Conservation (phyloP, 1,139 yeast genomes). For the Suhomyces taliae region DNA sequence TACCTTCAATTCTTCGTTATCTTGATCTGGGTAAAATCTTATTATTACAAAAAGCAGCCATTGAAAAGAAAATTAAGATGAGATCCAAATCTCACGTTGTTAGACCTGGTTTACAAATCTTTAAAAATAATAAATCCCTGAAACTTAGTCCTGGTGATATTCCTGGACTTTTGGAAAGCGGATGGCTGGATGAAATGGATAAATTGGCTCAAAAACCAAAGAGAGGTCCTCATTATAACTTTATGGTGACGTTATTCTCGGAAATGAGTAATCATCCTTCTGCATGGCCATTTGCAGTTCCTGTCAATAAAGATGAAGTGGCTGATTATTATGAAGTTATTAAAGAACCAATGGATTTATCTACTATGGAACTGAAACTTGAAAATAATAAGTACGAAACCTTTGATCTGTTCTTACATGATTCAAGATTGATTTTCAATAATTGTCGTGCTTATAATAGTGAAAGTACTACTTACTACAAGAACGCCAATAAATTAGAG, state of each 20-base stretch:
- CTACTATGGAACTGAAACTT: conserved; percentile 91
- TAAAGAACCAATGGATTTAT: conserved; percentile 97
- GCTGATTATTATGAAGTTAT: conserved; percentile 95
- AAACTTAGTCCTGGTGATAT: conserved; percentile 65
- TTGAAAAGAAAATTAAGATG: conserved; percentile 77
- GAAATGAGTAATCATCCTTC: conserved; percentile 94
- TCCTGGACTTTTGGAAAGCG: conserved; percentile 89
- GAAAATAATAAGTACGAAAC: conserved; percentile 90
- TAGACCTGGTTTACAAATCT: conserved; percentile 76
- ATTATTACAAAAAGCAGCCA: conserved; percentile 86
- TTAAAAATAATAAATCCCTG: conserved; percentile 54
- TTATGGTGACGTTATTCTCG: conserved; percentile 82
- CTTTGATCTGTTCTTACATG: conserved; percentile 90
- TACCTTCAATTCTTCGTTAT: conserved; percentile 77
- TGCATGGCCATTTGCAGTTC: conserved; percentile 97
- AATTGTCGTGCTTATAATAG: conserved; percentile 90
- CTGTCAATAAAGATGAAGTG: conserved; percentile 92
- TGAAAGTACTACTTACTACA: conserved; percentile 86
- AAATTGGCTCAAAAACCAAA: conserved; percentile 93
- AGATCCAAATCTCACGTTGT: conserved; percentile 79
- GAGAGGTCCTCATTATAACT: conserved; percentile 91
- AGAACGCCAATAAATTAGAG: conserved; percentile 88
- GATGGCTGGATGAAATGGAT: conserved; percentile 99
- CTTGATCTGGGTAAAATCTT: conserved; percentile 85
- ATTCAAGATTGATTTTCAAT: conserved; percentile 79